Conservation (phyloP, 2,329 filamentous ascomycete genomes). For the Cercospora janseana region DNA sequence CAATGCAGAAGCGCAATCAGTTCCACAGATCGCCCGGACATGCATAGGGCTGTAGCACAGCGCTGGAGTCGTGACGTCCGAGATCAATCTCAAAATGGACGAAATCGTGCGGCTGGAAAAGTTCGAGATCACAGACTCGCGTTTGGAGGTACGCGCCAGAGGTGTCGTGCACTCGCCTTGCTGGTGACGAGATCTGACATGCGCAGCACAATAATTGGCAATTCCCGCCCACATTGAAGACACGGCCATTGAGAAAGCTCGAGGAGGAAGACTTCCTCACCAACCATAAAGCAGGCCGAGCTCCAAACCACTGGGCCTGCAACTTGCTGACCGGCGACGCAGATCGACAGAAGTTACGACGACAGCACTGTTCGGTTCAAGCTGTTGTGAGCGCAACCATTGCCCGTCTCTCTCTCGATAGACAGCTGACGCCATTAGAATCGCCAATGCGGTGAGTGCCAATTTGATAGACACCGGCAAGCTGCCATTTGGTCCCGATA, state of each 20-base stretch:
- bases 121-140: slow-evolving; percentile 36
- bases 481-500: slow-evolving; percentile 31
- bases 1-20: too few relatives aligned
- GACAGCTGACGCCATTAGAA: slow-evolving; percentile 15
- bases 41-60: slow-evolving; percentile 24
- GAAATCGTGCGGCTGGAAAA: slow-evolving; percentile 31
- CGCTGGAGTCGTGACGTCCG: slow-evolving; percentile 15
- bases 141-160: slow-evolving; percentile 30
- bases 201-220: slow-evolving; percentile 34
- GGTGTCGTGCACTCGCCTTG: not conserved
- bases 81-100: slow-evolving; percentile 2
- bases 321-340: not conserved
- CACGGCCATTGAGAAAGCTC: slow-evolving; percentile 31
- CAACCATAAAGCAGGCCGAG: slow-evolving; percentile 33
- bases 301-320: not conserved
- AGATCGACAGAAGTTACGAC: slow-evolving; percentile 39
- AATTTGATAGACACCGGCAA: slow-evolving; percentile 33
- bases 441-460: slow-evolving; percentile 31
- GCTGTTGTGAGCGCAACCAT: slow-evolving; percentile 29
- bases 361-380: slow-evolving; percentile 39
- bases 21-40: slow-evolving; percentile 15
- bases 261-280: slow-evolving; percentile 37
- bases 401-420: not conserved
- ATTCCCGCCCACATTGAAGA: slow-evolving; percentile 34
- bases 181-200: slow-evolving; percentile 17